phyloP scores from a whole-genome alignment of 805 yeast genomes.

The Starmerella gropengiesseri region DNA sequence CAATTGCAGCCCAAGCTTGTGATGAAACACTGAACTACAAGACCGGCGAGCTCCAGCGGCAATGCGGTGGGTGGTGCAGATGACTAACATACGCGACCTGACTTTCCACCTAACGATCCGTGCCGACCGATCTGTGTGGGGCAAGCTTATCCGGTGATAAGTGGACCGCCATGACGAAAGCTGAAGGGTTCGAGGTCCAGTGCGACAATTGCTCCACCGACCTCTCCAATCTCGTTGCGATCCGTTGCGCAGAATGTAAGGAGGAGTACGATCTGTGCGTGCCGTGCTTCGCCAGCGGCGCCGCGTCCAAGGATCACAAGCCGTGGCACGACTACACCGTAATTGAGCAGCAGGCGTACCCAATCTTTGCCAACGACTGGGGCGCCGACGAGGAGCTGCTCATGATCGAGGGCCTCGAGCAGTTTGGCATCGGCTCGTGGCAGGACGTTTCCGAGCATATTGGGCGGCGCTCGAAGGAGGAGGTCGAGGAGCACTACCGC shows the following conservation, averaged over 20 bases:
- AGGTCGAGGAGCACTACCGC: constrained; percentile 75
- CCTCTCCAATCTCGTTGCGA: constrained; percentile 82
- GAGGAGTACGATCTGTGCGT: constrained; percentile 92
- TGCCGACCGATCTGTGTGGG: no score
- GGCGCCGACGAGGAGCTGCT: constrained; percentile 96
- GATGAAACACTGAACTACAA: no score
- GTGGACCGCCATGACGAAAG: constrained; percentile 16
- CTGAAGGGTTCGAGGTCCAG: constrained; percentile 25
- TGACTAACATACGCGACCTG: no score
- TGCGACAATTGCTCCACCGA: constrained; percentile 97
- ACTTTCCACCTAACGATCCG: no score
- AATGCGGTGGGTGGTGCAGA: no score
- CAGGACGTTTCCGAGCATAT: constrained; percentile 95
- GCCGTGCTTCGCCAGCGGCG: constrained; percentile 86
- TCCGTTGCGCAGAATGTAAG: constrained; percentile 81
- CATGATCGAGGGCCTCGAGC: constrained; percentile 83
- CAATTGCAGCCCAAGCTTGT: no score
- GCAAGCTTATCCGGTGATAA: no score
- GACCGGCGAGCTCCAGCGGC: no score
- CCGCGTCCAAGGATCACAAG: constrained; percentile 69
- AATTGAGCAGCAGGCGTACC: constrained; percentile 89
- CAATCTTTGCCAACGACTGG: constrained; percentile 83
- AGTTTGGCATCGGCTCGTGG: constrained; percentile 92
- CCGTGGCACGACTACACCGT: constrained; percentile 91
- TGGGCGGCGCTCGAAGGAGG: constrained; percentile 85